These are phyloP conservation scores for Lipomyces sp. DNA, from an alignment of 805 yeast species.

Conservation along the genomic window DNA sequence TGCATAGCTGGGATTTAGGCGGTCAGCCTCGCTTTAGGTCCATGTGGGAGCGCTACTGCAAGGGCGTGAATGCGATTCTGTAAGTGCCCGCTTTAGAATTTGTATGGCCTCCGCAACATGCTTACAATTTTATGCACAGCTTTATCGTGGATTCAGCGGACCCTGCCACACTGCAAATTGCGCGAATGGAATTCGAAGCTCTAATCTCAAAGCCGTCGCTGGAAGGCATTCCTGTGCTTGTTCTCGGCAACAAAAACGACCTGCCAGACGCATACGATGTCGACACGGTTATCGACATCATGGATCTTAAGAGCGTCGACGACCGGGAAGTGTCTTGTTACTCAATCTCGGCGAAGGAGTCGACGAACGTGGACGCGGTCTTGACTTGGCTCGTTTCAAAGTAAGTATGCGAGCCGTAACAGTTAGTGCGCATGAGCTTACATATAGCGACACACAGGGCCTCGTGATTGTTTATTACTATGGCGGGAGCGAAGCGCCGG, in stretches of 20 bases:
- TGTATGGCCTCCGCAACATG: background rate
- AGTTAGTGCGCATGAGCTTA: too few relatives aligned
- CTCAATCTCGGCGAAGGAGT: conserved; percentile 40
- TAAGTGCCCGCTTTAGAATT: conserved; percentile 14
- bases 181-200: conserved; percentile 37
- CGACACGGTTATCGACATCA: conserved; percentile 36
- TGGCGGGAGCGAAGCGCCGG: too few relatives aligned
- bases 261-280: conserved; percentile 36
- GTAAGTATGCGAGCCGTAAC: conserved; percentile 12
- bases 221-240: conserved; percentile 38
- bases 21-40: conserved; percentile 42
- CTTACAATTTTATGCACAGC: conserved; percentile 16
- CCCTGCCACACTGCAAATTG: conserved; percentile 34
- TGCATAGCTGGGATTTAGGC: conserved; percentile 41
- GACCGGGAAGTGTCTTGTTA: conserved; percentile 39
- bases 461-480: too few relatives aligned
- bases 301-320: conserved; percentile 36
- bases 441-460: too few relatives aligned
- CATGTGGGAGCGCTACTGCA: conserved; percentile 43
- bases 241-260: conserved; percentile 41
- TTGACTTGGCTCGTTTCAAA: conserved; percentile 38
- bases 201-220: conserved; percentile 35
- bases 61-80: conserved; percentile 40
- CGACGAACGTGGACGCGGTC: conserved; percentile 38
- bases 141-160: conserved; percentile 41